A percentile compares a stretch with the other conserved stretches of the same genome.
These are phyloP conservation scores for Aschersonia sp. DNA, from an alignment of 2,329 filamentous ascomycete genomes.

Conservation along the genomic window DNA sequence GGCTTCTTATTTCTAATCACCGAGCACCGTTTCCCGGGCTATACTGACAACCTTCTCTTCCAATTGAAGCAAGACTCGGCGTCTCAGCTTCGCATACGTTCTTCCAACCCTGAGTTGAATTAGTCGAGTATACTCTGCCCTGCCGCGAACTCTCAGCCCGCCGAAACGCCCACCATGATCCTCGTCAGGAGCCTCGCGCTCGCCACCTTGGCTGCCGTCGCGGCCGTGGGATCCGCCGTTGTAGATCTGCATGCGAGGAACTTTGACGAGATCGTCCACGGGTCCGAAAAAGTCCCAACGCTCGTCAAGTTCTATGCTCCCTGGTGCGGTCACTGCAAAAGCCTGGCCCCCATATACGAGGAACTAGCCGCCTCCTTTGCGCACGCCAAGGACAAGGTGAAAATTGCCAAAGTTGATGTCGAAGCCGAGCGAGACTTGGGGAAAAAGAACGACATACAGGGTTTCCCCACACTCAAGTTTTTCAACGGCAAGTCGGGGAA, in stretches of 20 bases:
- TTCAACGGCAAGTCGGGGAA: conserved; percentile 90
- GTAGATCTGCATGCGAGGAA: conserved; percentile 80
- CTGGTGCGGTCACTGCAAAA: conserved; percentile 99
- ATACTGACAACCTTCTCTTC: neutral
- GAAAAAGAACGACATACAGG: conserved; percentile 76
- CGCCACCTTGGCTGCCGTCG: conserved; percentile 37
- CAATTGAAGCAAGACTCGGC: neutral
- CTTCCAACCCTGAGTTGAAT: too few species aligned
- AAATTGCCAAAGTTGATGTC: conserved; percentile 91
- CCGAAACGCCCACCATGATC: conserved; percentile 28
- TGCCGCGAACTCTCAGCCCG: neutral
- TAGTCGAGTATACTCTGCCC: too few species aligned
- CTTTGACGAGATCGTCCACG: conserved; percentile 80
- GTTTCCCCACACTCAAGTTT: conserved; percentile 95
- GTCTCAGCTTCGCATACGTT: too few species aligned
- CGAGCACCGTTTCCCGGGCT: neutral
- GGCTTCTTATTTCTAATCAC: conserved; percentile 13
- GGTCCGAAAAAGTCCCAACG: conserved; percentile 76
- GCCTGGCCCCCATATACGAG: conserved; percentile 84
- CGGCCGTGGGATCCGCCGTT: conserved; percentile 65
- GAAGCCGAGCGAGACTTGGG: conserved; percentile 77
- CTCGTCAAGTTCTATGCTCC: conserved; percentile 97
- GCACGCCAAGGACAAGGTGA: conserved; percentile 56
- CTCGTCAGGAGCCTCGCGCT: conserved; percentile 46
- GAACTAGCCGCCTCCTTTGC: conserved; percentile 68